A percentile compares a stretch with the other conserved stretches of the same genome.
phyloP scores from a whole-genome alignment of 2,329 filamentous ascomycete genomes.

The Pestalotiopsis sp. region DNA sequence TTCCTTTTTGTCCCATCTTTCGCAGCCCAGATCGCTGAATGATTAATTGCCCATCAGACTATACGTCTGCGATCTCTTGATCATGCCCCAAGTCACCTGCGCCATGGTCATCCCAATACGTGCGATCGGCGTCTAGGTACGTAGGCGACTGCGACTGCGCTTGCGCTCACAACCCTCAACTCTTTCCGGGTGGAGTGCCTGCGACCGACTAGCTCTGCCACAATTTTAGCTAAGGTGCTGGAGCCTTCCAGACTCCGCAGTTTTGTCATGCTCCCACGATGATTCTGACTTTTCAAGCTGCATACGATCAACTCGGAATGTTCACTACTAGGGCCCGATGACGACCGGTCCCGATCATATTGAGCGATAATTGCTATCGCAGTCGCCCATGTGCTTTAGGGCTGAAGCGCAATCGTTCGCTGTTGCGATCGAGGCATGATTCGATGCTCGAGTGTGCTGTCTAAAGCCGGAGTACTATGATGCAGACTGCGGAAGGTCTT shows the following conservation, averaged over 20 bases:
- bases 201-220: neutral
- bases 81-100: conserved; percentile 2
- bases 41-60: neutral
- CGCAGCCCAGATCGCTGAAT: neutral
- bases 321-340: conserved; percentile 1
- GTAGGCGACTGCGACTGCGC: neutral
- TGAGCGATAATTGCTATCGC: neutral
- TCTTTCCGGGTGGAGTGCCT: neutral
- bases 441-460: neutral
- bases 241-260: conserved; percentile 3
- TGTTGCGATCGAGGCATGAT: neutral
- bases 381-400: neutral
- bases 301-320: neutral
- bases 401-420: neutral
- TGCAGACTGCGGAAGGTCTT: neutral
- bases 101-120: conserved; percentile 11
- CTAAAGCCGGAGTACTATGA: neutral
- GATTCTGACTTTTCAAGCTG: conserved; percentile 10
- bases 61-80: neutral
- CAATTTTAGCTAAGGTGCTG: neutral
- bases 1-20: neutral
- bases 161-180: neutral
- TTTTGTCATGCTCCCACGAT: conserved; percentile 6
- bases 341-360: neutral
- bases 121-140: conserved; percentile 9